Evolutionary conservation across 2,329 filamentous ascomycete species (phyloP).

Genomic region (Drechslera avenae): DNA sequence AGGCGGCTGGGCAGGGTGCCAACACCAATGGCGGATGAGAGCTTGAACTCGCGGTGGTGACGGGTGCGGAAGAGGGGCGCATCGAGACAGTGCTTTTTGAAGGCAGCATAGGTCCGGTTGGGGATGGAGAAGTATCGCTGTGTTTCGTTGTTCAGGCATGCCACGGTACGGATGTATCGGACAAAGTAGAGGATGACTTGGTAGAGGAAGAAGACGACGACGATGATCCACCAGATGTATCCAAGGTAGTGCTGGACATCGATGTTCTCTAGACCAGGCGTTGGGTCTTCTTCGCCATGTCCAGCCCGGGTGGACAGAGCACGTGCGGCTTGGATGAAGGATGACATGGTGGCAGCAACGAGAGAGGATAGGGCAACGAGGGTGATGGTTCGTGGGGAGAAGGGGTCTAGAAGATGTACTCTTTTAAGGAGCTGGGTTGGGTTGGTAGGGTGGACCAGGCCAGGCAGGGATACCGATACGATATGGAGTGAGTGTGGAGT

Average conservation of each 20-base stretch:
- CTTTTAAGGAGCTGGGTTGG: conserved; percentile 27
- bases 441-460: conserved; percentile 21
- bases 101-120: conserved; percentile 54
- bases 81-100: conserved; percentile 55
- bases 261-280: conserved; percentile 39
- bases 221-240: conserved; percentile 63
- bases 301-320: conserved; percentile 31
- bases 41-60: conserved; percentile 59
- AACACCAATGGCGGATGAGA: conserved; percentile 56
- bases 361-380: conserved; percentile 1
- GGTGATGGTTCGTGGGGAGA: neutral
- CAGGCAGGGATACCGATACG: conserved; percentile 29
- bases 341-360: conserved; percentile 31
- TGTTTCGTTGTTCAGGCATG: conserved; percentile 76
- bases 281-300: conserved; percentile 29
- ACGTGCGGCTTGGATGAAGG: conserved; percentile 24
- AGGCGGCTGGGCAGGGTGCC: conserved; percentile 57
- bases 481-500: conserved; percentile 39
- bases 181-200: conserved; percentile 65
- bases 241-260: conserved; percentile 47
- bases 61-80: conserved; percentile 55
- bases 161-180: conserved; percentile 73
- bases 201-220: conserved; percentile 69
- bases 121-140: conserved; percentile 78
- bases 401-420: conserved; percentile 27